phyloP scores from a whole-genome alignment of 306 rosid genomes.

The Prinsepia uniflora region DNA sequence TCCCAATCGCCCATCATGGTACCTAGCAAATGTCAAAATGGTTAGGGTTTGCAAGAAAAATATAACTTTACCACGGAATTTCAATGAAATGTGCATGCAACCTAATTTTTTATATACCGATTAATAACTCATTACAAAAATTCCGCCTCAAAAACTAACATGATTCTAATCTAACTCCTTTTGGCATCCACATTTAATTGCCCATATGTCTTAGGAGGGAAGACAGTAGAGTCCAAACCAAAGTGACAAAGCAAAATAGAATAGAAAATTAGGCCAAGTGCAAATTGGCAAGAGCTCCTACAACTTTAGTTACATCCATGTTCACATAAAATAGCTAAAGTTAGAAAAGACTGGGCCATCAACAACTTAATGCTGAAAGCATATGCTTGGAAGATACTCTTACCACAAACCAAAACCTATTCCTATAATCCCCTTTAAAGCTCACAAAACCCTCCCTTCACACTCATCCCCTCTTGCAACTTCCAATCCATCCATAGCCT shows the following conservation, averaged over 20 bases:
- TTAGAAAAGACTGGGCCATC: conserved; percentile 39
- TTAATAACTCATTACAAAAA: not conserved
- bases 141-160: not conserved
- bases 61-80: too few species aligned
- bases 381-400: conserved; percentile 75
- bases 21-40: not conserved
- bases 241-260: conserved; percentile 7
- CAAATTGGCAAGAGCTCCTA: not conserved
- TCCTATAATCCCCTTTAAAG: conserved; percentile 33
- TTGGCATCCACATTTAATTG: not conserved
- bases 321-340: conserved; percentile 36
- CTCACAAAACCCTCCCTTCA: conserved; percentile 13
- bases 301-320: conserved; percentile 21
- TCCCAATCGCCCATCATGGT: not conserved
- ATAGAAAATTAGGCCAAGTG: conserved; percentile 2
- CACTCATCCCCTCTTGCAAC: conserved; percentile 30
- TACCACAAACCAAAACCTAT: conserved; percentile 25
- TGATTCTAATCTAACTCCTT: not conserved
- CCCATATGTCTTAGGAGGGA: not conserved
- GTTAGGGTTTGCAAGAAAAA: not conserved
- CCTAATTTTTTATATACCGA: not conserved
- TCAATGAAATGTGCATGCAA: not conserved
- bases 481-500: conserved; percentile 6
- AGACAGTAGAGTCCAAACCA: conserved; percentile 8
- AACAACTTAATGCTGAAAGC: conserved; percentile 49